These are phyloP conservation scores for Verruconis gallopava DNA, from an alignment of 2,329 filamentous ascomycete genomes.

Conservation along the genomic window DNA sequence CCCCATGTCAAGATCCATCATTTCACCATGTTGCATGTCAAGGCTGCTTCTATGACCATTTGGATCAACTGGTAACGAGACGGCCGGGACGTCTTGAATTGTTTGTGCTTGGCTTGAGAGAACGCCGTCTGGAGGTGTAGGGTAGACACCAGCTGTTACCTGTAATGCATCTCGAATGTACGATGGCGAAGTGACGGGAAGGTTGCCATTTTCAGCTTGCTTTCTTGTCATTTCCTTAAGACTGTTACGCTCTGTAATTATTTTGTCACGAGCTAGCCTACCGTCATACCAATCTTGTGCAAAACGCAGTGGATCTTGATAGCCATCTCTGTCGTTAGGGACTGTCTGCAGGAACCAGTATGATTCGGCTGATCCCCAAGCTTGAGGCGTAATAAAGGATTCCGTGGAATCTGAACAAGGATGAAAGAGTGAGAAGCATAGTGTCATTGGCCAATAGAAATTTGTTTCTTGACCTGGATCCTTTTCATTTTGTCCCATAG, in stretches of 20 bases:
- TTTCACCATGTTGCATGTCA: neutral
- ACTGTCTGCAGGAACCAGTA: no score
- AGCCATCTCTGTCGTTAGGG: constrained; percentile 8
- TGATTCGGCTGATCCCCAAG: no score
- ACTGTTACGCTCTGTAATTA: constrained; percentile 1
- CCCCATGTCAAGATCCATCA: neutral
- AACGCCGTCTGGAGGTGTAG: constrained; percentile 27
- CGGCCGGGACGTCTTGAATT: neutral
- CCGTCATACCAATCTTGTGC: constrained; percentile 9
- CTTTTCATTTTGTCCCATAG: neutral
- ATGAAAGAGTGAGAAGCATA: constrained; percentile 4
- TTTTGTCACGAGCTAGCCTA: constrained; percentile 2
- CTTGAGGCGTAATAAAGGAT: no score
- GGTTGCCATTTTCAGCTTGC: constrained; percentile 3
- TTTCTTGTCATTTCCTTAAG: constrained; percentile 1
- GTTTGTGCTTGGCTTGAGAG: constrained; percentile 11
- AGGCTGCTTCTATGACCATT: neutral
- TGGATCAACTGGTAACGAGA: neutral
- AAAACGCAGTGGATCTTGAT: constrained; percentile 7
- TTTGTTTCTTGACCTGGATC: neutral
- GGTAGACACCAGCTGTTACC: constrained; percentile 25
- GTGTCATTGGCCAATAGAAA: constrained; percentile 6
- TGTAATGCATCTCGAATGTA: constrained; percentile 23
- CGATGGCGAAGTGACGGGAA: constrained; percentile 22
- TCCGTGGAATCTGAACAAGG: no score